A percentile compares a stretch with the other conserved stretches of the same genome.
Conservation (phyloP, 495 filamentous ascomycete species). For the Xylaria bambusicola region DNA sequence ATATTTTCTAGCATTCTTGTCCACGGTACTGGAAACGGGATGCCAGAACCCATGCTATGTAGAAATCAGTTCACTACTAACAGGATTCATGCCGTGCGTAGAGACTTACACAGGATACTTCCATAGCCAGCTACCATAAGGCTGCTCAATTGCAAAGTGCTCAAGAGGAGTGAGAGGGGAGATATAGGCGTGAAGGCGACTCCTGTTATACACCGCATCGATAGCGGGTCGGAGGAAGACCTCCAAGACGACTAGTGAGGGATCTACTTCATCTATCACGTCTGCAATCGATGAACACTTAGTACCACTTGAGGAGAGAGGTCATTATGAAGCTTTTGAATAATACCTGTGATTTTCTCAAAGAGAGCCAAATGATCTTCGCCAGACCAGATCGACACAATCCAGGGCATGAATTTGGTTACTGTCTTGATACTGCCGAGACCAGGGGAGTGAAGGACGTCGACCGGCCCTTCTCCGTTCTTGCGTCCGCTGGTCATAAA, state of each 20-base stretch:
- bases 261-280: conserved; percentile 39
- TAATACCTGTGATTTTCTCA: conserved; percentile 25
- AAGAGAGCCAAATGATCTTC: conserved; percentile 45
- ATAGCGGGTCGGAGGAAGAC: conserved; percentile 45
- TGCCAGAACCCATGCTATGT: conserved; percentile 46
- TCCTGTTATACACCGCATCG: conserved; percentile 37
- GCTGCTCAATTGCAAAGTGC: conserved; percentile 42
- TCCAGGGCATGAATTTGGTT: too few relatives aligned
- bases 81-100: background rate
- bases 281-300: conserved; percentile 20
- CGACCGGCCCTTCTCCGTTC: too few relatives aligned
- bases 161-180: conserved; percentile 41
- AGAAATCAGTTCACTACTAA: background rate
- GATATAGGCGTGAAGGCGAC: conserved; percentile 27
- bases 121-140: conserved; percentile 24
- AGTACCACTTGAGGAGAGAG: background rate
- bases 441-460: too few relatives aligned
- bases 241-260: conserved; percentile 44
- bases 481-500: too few relatives aligned
- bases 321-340: background rate
- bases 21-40: conserved; percentile 48
- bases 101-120: conserved; percentile 21
- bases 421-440: too few relatives aligned
- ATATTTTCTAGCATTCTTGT: conserved; percentile 43
- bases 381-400: conserved; percentile 42